Percentiles rank a stretch among this genome's conserved stretches.
Conservation (phyloP, 108 stramenopile genomes). For the Licmophora abbreviata region DNA sequence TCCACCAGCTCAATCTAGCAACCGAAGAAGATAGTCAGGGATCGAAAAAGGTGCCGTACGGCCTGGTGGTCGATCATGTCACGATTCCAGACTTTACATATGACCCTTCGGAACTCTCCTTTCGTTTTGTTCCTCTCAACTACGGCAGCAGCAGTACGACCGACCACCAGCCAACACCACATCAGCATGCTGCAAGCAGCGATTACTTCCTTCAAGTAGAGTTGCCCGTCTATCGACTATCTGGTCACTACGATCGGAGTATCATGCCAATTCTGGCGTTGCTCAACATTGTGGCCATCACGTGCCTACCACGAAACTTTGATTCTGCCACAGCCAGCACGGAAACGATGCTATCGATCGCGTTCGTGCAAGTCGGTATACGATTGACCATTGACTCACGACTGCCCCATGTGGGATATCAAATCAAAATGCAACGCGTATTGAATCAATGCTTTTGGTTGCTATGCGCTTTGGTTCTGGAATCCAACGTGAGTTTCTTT, state of each 20-base stretch:
- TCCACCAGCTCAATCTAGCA: constrained; percentile 8
- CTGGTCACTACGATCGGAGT: constrained; percentile 15
- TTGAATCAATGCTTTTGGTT: constrained; percentile 19
- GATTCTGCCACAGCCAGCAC: constrained; percentile 3
- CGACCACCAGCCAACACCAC: not conserved
- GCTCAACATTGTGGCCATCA: constrained; percentile 17
- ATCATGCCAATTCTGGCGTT: constrained; percentile 18
- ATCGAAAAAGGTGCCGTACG: constrained; percentile 12
- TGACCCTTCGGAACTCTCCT: constrained; percentile 7
- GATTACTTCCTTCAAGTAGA: constrained; percentile 14
- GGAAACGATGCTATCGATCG: constrained; percentile 18
- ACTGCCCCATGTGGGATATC: constrained; percentile 19
- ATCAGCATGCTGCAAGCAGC: too few relatives aligned
- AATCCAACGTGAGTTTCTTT: constrained; percentile 14
- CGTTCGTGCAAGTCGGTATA: constrained; percentile 20
- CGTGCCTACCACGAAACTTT: constrained; percentile 12
- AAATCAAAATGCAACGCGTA: constrained; percentile 18
- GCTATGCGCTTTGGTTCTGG: constrained; percentile 9
- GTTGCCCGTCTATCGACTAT: constrained; percentile 11
- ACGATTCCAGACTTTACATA: constrained; percentile 16
- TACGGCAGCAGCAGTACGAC: not conserved
- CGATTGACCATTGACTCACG: constrained; percentile 13
- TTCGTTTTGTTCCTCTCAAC: constrained; percentile 7
- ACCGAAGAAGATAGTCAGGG: constrained; percentile 13
- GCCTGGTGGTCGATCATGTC: constrained; percentile 19